Evolutionary conservation across 1,284 basidiomycete genomes (phyloP).

Genomic region (Schizophyllum amplum): DNA sequence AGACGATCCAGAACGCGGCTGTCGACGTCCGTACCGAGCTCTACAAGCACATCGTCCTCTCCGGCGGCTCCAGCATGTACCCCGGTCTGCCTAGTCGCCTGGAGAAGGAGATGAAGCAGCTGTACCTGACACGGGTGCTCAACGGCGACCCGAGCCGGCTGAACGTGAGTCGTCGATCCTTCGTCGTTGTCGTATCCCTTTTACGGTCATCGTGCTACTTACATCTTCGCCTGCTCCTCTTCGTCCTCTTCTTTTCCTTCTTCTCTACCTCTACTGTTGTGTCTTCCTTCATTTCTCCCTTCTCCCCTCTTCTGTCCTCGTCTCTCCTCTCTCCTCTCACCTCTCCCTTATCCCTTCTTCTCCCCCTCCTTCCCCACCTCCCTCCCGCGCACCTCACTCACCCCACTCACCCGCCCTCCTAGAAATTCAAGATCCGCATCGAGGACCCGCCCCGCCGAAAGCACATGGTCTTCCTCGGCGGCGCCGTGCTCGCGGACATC

Average conservation of each 20-base stretch:
- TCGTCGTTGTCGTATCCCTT: too few species aligned
- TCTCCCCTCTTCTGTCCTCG: background rate
- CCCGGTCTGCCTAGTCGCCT: constrained; percentile 93
- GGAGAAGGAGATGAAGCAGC: constrained; percentile 99
- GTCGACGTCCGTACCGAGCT: constrained; percentile 88
- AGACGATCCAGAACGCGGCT: constrained; percentile 90
- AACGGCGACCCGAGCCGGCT: constrained; percentile 79
- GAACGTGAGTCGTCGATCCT: constrained; percentile 83
- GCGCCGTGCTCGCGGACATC: constrained; percentile 94
- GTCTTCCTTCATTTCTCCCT: constrained; percentile 3
- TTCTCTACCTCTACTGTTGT: constrained; percentile 3
- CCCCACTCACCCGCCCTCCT: constrained; percentile 5
- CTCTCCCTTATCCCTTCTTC: background rate
- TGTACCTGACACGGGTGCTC: constrained; percentile 88
- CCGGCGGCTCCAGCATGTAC: constrained; percentile 98
- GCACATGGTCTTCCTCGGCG: constrained; percentile 99
- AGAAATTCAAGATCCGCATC: constrained; percentile 99
- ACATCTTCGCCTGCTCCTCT: too few species aligned
- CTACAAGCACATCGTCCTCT: constrained; percentile 98
- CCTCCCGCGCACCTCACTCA: too few species aligned
- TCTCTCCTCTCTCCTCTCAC: background rate
- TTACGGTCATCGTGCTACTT: too few species aligned
- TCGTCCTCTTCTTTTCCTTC: too few species aligned
- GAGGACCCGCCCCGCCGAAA: constrained; percentile 97
- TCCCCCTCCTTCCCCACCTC: too few species aligned